These are phyloP conservation scores for Harringtonia lauricola DNA, from an alignment of 2,329 filamentous ascomycete species.

Conservation along the genomic window DNA sequence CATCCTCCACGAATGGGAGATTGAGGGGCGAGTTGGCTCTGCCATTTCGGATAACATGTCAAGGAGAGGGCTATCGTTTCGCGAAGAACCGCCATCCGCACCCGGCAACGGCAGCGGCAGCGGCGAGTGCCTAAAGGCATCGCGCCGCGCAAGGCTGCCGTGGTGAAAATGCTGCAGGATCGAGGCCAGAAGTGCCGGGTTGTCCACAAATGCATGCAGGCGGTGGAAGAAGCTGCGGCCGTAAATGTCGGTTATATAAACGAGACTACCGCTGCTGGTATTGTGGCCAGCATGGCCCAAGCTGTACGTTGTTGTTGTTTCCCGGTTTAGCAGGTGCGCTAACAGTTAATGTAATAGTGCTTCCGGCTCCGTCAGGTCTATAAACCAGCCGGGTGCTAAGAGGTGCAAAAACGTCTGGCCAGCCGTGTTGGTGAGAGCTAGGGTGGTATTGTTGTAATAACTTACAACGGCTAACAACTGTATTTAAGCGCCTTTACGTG, in stretches of 20 bases:
- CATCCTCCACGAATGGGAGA: too few species aligned
- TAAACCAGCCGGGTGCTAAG: constrained; percentile 24
- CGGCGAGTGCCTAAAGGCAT: constrained; percentile 36
- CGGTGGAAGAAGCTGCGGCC: constrained; percentile 43
- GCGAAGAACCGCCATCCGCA: too few species aligned
- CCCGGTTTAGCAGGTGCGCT: constrained; percentile 14
- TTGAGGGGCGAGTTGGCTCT: too few species aligned
- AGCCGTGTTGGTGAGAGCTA: constrained; percentile 27
- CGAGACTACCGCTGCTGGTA: neutral
- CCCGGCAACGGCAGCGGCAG: too few species aligned
- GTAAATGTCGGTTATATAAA: constrained; percentile 34
- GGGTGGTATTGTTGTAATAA: constrained; percentile 12
- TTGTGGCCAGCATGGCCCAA: neutral
- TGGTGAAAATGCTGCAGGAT: constrained; percentile 24
- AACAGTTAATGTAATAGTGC: constrained; percentile 18
- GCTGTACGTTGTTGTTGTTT: neutral
- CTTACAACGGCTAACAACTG: constrained; percentile 18
- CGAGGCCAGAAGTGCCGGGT: constrained; percentile 17
- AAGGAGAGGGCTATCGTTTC: too few species aligned
- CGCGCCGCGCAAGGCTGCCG: constrained; percentile 25
- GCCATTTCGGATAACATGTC: neutral
- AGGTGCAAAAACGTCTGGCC: constrained; percentile 39
- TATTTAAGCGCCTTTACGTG: constrained; percentile 19
- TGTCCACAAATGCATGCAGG: constrained; percentile 19
- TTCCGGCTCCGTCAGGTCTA: constrained; percentile 12